A percentile compares a stretch with the other conserved stretches of the same genome.
phyloP scores from a whole-genome alignment of 345 rosid species.

The Trapa incisa region DNA sequence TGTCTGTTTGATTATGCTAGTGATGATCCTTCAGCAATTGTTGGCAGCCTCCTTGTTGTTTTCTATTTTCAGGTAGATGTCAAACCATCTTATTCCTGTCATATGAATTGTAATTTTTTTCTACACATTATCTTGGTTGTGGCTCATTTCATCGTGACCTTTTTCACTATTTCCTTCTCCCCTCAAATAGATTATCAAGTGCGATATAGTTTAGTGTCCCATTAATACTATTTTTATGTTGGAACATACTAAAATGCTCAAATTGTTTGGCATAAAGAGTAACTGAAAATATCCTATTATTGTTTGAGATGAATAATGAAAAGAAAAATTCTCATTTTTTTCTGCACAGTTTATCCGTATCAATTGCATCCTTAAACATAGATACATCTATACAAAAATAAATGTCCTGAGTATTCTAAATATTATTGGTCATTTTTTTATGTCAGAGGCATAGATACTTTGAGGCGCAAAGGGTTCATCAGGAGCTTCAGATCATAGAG shows the following conservation, averaged over 20 bases:
- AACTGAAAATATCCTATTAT: not conserved
- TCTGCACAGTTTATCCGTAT: not conserved
- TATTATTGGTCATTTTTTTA: not conserved
- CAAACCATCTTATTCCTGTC: not conserved
- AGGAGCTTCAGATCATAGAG: conserved; percentile 54
- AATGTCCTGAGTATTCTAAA: not conserved
- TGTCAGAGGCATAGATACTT: conserved; percentile 81
- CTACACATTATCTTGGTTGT: not conserved
- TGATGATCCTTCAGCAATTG: conserved; percentile 57
- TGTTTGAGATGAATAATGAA: too few species aligned
- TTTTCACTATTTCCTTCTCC: not conserved
- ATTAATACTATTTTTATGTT: not conserved
- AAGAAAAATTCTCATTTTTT: not conserved
- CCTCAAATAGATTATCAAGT: not conserved
- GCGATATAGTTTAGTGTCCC: not conserved
- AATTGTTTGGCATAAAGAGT: not conserved
- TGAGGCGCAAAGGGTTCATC: conserved; percentile 70
- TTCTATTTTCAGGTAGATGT: conserved; percentile 78
- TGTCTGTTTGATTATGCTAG: conserved; percentile 68
- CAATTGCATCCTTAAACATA: not conserved
- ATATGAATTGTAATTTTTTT: not conserved
- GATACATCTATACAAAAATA: not conserved
- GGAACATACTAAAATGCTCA: not conserved
- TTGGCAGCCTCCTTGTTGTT: conserved; percentile 74
- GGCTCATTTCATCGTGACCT: not conserved